A percentile compares a stretch with the other conserved stretches of the same genome.
These are phyloP conservation scores for Grifola frondosa DNA, from an alignment of 1,284 basidiomycete species.

Conservation along the genomic window DNA sequence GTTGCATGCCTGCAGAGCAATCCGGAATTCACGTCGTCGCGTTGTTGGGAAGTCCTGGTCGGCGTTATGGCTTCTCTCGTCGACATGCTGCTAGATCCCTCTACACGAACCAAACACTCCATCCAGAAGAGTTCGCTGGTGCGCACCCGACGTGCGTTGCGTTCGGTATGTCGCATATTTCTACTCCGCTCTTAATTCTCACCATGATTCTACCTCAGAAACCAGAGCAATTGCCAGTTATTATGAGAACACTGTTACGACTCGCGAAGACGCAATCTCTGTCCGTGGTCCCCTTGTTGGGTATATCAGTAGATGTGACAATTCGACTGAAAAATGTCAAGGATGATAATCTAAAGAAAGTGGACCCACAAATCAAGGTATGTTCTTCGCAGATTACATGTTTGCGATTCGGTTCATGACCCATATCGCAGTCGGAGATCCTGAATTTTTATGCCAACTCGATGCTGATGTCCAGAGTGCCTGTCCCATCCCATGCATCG, in stretches of 20 bases:
- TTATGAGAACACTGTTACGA: constrained; percentile 51
- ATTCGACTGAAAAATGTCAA: constrained; percentile 56
- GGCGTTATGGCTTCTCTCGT: constrained; percentile 56
- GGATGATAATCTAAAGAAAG: constrained; percentile 39
- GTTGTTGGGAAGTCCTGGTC: constrained; percentile 50
- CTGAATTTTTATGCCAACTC: constrained; percentile 49
- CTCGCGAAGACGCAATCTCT: constrained; percentile 52
- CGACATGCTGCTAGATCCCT: constrained; percentile 54
- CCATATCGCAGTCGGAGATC: constrained; percentile 53
- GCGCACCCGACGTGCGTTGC: constrained; percentile 60
- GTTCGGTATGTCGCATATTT: constrained; percentile 49
- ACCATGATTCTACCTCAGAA: constrained; percentile 33
- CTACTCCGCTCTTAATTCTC: constrained; percentile 4
- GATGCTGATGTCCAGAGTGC: constrained; percentile 58
- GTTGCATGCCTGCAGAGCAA: constrained; percentile 45
- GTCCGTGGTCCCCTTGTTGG: constrained; percentile 51
- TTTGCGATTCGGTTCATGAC: not conserved
- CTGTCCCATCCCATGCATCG: constrained; percentile 48
- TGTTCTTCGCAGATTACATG: not conserved
- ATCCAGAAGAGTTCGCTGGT: constrained; percentile 62
- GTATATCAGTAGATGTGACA: constrained; percentile 61
- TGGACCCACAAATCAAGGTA: constrained; percentile 48
- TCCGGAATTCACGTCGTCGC: constrained; percentile 43
- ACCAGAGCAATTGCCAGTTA: constrained; percentile 43
- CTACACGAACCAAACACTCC: constrained; percentile 53